Base-by-base conservation (phyloP, 2,329 filamentous ascomycete species). In the Beauveria scarabaeidicola region DNA sequence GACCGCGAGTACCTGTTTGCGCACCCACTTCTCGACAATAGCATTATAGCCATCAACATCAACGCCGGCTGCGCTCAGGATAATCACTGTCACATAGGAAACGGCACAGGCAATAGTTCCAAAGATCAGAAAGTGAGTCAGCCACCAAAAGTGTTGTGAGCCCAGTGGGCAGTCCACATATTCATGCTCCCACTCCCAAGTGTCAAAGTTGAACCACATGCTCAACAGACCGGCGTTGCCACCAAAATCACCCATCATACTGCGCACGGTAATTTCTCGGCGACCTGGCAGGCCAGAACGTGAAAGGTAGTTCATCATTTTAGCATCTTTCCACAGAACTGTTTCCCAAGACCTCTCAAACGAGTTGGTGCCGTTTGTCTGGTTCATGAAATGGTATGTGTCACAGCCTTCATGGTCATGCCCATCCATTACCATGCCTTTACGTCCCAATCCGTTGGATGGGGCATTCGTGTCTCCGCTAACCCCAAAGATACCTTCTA, bases 221-320 rank as follows among this genome's bases (percentile, higher is more conserved):
- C 89, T 94, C 44, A 99, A 74, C 46, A 99, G 78, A 0, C 91
- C 94, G 0, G 91, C 91, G 70, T 97, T 94, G 21, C 94, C 94
- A n/a, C 85, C 87, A 73, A 89, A 99, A 60, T 90, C 89, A 59
- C 94, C 94, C 94, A 99, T 99, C 91, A 99, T 97, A 72, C 91
- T 96, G 61, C 92, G 86, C 2, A 99, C 89, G 0, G 94, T 99
- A 64, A 97, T 85, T 74, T 99, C 94, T 29, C 93, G 81, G 6
- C 97, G 77, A 0, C 88, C 88, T 0, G 88, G 83, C 3, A 82
- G 65, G 5, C 73, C 77, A 2, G 73, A 65, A 2, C 72, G 69
- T 8, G 71, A 74, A 1, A 77, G 68, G 23, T 86, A 63, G 61
- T 72, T 70, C 13, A 70, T 69, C 5, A 66, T 64, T 11, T 71